Percentiles rank a stretch among this genome's conserved stretches.
Conservation (phyloP, 768 basidiomycete genomes). For the Macrolepiota fuliginosa region DNA sequence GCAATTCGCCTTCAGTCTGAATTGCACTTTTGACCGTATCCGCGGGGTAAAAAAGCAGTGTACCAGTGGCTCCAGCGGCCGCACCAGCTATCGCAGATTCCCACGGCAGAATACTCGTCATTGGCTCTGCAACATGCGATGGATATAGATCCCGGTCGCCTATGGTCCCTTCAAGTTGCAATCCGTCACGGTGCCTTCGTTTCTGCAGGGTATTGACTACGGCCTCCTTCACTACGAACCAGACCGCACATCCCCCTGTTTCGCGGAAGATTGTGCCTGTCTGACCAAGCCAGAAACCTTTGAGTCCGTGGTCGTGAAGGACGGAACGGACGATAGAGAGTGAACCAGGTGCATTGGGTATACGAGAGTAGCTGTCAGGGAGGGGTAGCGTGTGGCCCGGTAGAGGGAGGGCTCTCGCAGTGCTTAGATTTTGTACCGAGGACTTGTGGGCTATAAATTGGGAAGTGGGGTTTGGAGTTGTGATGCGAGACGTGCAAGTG, state of each 20-base stretch:
- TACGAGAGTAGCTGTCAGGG: slow-evolving; percentile 18
- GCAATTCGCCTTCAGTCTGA: slow-evolving; percentile 85
- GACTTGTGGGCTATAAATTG: neutral
- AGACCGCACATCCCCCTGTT: slow-evolving; percentile 81
- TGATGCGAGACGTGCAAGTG: neutral
- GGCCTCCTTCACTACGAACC: slow-evolving; percentile 86
- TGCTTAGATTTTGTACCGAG: neutral
- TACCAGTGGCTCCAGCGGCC: slow-evolving; percentile 75
- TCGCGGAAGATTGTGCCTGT: slow-evolving; percentile 86
- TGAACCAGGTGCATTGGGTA: slow-evolving; percentile 59
- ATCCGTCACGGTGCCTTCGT: slow-evolving; percentile 28
- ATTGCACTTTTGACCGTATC: slow-evolving; percentile 90
- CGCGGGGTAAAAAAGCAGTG: slow-evolving; percentile 82
- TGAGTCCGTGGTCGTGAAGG: slow-evolving; percentile 50
- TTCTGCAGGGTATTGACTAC: slow-evolving; percentile 62
- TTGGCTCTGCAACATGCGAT: neutral
- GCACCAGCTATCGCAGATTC: slow-evolving; percentile 82
- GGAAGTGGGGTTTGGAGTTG: neutral
- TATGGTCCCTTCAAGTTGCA: neutral
- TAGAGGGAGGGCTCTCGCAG: neutral
- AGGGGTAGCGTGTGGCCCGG: slow-evolving; percentile 15
- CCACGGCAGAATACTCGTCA: slow-evolving; percentile 48
- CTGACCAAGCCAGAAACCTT: slow-evolving; percentile 84
- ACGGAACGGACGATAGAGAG: slow-evolving; percentile 60
- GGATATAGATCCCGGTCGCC: neutral